Evolutionary conservation across 1,284 basidiomycete species (phyloP), one percentile per base, ranked within the genome.

Genomic region (Puccinia polysora): DNA sequence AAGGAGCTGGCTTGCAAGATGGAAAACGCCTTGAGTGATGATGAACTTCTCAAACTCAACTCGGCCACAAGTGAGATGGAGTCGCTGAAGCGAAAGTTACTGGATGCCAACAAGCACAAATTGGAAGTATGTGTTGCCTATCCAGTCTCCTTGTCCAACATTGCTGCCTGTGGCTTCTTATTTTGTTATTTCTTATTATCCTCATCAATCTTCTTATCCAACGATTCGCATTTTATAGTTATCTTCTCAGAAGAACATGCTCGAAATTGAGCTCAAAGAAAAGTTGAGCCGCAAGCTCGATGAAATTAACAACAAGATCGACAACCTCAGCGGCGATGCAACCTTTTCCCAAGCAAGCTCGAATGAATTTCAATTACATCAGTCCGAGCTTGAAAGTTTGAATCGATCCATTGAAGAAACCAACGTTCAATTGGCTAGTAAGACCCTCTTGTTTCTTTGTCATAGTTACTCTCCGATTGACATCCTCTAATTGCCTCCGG

Each of bases 201-300:
- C 40, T 10, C n/a, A 10, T 10, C 23, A 60, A 40, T 32, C 23
- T 60, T 47, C 56, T 45, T 28, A 12, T 25, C 5, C 12, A 50
- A 12, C 14, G 38, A 52, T 50, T 50, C 59, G 56, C n/a, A n/a
- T 60, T 45, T 73, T 15, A 4, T 75, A 96, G 90, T 81, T 94
- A 69, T 87, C 89, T 45, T 85, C 87, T 25, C 84, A 84, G 75
- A 91, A 90, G 80, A 90, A 87, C 77, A 81, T 87, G 14, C 82
- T 97, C 25, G 91, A 97, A 79, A 94, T 97, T 65, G 95, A 98
- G 80, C 83, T 98, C 38, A 91, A 89, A 75, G 95, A 98, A 78
- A 88, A 88, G 75, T 83, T 97, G 18, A 84, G 87, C 20, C 85
- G 93, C 2, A 85, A 88, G 15, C 84, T 86, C 47, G 88, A 91